A percentile compares a stretch with the other conserved stretches of the same genome.
Evolutionary conservation across 2,329 filamentous ascomycete genomes (phyloP).

Genomic region (Macrophomina tecta): DNA sequence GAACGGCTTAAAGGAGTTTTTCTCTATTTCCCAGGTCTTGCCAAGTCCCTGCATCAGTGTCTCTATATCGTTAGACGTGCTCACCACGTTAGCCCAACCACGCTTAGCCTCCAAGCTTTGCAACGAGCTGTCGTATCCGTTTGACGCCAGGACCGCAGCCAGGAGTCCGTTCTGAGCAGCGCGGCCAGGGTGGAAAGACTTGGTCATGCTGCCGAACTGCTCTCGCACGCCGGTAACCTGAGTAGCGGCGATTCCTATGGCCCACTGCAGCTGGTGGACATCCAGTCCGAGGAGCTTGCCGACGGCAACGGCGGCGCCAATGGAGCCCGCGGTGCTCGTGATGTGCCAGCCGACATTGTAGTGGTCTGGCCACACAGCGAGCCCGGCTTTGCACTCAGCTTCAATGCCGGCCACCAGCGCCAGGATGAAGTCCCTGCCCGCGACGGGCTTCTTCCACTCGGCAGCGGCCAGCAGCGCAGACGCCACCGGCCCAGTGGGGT

Average conservation of each 20-base stretch:
- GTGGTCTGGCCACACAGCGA: constrained; percentile 60
- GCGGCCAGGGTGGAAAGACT: constrained; percentile 61
- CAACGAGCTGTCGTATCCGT: constrained; percentile 57
- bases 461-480: constrained; percentile 57
- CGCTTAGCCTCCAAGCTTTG: constrained; percentile 58
- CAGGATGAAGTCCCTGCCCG: constrained; percentile 56
- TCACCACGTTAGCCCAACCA: constrained; percentile 61
- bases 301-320: constrained; percentile 61
- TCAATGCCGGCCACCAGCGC: constrained; percentile 61
- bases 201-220: constrained; percentile 63
- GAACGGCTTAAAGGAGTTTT: constrained; percentile 64
- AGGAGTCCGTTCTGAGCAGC: constrained; percentile 60
- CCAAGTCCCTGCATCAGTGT: constrained; percentile 47
- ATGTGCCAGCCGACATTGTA: constrained; percentile 65
- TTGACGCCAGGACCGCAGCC: constrained; percentile 53
- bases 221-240: constrained; percentile 61
- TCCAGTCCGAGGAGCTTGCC: constrained; percentile 54
- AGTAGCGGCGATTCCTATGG: constrained; percentile 60
- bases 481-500: constrained; percentile 60
- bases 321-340: constrained; percentile 58
- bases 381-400: constrained; percentile 58
- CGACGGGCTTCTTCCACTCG: constrained; percentile 49
- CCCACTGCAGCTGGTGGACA: constrained; percentile 52
- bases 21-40: constrained; percentile 57
- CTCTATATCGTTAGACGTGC: constrained; percentile 49